phyloP scores from a whole-genome alignment of 2,329 filamentous ascomycete species.

The Botrytis fragariae region DNA sequence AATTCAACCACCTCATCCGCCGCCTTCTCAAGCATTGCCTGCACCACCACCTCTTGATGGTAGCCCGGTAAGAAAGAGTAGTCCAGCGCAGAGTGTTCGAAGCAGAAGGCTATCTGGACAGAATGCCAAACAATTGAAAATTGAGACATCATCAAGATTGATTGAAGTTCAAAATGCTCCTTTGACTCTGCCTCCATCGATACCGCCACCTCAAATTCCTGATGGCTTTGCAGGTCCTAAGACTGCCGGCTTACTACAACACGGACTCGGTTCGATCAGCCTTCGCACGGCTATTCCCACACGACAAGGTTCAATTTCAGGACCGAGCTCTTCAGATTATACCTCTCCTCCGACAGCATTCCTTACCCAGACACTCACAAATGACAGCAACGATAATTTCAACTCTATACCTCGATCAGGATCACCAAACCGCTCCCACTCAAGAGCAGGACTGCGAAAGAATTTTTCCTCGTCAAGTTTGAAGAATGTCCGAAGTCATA shows the following conservation, averaged over 20 bases:
- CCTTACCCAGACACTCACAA: slow-evolving; percentile 33
- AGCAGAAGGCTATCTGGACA: slow-evolving; percentile 77
- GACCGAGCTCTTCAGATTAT: slow-evolving; percentile 34
- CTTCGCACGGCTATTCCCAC: slow-evolving; percentile 31
- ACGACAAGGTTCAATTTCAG: slow-evolving; percentile 33
- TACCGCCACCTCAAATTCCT: slow-evolving; percentile 33
- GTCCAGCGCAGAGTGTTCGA: slow-evolving; percentile 55
- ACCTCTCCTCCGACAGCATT: slow-evolving; percentile 37
- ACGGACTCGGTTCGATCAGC: slow-evolving; percentile 23
- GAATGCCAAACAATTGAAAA: slow-evolving; percentile 79
- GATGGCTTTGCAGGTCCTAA: slow-evolving; percentile 31
- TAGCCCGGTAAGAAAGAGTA: slow-evolving; percentile 35
- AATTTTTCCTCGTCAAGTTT: slow-evolving; percentile 70
- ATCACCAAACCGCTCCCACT: slow-evolving; percentile 52
- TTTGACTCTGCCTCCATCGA: slow-evolving; percentile 30
- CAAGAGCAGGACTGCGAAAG: slow-evolving; percentile 53
- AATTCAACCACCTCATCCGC: slow-evolving; percentile 40
- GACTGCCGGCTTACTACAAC: slow-evolving; percentile 31
- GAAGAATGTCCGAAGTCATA: slow-evolving; percentile 69
- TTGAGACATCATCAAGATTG: slow-evolving; percentile 62
- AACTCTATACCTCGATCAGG: slow-evolving; percentile 42
- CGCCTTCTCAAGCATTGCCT: slow-evolving; percentile 38
- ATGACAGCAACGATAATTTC: slow-evolving; percentile 40
- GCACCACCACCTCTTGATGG: slow-evolving; percentile 41
- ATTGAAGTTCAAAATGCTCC: slow-evolving; percentile 23